Percentiles rank a stretch among this genome's conserved stretches.
These are phyloP conservation scores for Pseudopithomyces chartarum DNA, from an alignment of 2,329 filamentous ascomycete genomes.

Conservation along the genomic window DNA sequence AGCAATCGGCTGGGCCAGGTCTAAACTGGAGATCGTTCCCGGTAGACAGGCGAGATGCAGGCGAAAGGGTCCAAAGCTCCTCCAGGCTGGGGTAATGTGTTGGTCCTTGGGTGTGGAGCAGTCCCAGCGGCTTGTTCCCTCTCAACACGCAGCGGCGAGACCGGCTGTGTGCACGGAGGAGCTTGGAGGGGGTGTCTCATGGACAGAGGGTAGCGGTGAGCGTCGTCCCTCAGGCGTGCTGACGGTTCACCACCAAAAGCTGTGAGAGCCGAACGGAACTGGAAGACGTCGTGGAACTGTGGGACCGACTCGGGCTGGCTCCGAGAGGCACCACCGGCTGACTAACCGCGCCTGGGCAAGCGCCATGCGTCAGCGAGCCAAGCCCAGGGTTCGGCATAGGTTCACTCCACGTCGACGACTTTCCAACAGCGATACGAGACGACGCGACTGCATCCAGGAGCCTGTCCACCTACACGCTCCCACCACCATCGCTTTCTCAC, in stretches of 20 bases:
- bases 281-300: neutral
- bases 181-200: neutral
- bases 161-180: neutral
- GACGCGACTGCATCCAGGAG: neutral
- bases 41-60: conserved; percentile 4
- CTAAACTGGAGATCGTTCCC: neutral
- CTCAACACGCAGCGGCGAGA: neutral
- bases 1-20: neutral
- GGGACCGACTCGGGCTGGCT: neutral
- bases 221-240: neutral
- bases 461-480: neutral
- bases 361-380: neutral
- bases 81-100: conserved; percentile 1
- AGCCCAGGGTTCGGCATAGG: neutral
- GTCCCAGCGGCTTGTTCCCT: neutral
- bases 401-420: conserved; percentile 1
- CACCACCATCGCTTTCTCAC: no score
- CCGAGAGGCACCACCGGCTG: neutral
- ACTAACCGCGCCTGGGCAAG: neutral
- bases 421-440: neutral
- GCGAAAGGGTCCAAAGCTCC: neutral
- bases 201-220: neutral
- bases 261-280: neutral
- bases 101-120: neutral
- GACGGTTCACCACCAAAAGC: neutral